Evolutionary conservation across 2,329 filamentous ascomycete genomes (phyloP).

Genomic region (Aureobasidium lini): DNA sequence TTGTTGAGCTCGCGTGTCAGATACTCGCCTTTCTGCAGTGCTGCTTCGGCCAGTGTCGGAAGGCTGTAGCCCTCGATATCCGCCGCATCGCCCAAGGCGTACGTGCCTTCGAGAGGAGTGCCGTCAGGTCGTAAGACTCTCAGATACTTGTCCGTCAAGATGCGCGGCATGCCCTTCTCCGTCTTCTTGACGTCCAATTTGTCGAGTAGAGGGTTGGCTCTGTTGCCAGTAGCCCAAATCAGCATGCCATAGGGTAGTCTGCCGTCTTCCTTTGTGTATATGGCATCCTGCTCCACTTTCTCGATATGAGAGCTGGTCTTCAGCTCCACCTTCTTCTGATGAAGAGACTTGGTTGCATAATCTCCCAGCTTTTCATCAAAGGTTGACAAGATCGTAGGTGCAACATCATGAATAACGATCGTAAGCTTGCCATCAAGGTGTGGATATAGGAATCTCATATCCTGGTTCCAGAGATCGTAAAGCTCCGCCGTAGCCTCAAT

Average conservation of each 20-base stretch:
- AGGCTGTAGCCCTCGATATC: constrained; percentile 32
- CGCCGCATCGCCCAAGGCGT: constrained; percentile 32
- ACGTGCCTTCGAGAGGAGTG: constrained; percentile 23
- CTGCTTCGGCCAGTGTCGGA: constrained; percentile 32
- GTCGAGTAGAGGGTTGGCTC: constrained; percentile 27
- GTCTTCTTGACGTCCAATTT: constrained; percentile 28
- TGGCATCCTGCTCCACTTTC: constrained; percentile 27
- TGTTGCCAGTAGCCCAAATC: constrained; percentile 35
- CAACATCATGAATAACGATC: constrained; percentile 40
- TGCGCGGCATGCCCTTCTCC: constrained; percentile 28
- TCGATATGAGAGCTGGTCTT: constrained; percentile 33
- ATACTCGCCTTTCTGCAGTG: constrained; percentile 33
- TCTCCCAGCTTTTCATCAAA: constrained; percentile 36
- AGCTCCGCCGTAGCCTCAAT: constrained; percentile 39
- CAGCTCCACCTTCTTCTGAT: constrained; percentile 31
- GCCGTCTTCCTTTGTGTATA: constrained; percentile 31
- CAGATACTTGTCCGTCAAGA: constrained; percentile 30
- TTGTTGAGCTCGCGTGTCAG: constrained; percentile 26
- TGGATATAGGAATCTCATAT: constrained; percentile 34
- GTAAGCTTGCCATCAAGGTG: constrained; percentile 31
- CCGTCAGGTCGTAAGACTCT: constrained; percentile 25
- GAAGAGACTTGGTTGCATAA: constrained; percentile 34
- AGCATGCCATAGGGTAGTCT: constrained; percentile 31
- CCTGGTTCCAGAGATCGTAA: constrained; percentile 34
- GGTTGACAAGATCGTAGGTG: constrained; percentile 32